Conservation (phyloP, 1,284 basidiomycete species). For the Ceratobasidium papillatum region DNA sequence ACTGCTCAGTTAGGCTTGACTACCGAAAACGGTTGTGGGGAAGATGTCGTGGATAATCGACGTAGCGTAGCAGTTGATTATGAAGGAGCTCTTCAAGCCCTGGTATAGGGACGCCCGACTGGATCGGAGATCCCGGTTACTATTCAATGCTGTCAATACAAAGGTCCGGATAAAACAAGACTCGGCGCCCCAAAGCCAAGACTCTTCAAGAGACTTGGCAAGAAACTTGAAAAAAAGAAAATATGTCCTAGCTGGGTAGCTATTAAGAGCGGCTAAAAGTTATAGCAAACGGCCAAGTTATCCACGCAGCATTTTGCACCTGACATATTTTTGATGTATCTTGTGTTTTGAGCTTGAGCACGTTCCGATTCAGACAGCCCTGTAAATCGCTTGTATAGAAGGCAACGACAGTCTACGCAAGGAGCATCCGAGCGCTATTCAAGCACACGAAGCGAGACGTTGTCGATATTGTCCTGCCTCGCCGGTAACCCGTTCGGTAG, state of each 20-base stretch:
- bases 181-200: background rate
- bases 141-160: background rate
- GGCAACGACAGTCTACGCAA: background rate
- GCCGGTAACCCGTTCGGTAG: background rate
- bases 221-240: background rate
- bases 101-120: background rate
- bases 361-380: background rate
- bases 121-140: slow-evolving; percentile 9
- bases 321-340: no score
- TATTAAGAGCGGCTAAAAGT: background rate
- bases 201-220: slow-evolving; percentile 14
- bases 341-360: no score
- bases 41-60: background rate
- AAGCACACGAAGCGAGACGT: background rate
- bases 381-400: background rate
- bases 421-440: background rate
- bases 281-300: background rate
- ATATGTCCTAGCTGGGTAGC: background rate
- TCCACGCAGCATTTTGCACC: no score
- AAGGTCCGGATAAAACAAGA: background rate
- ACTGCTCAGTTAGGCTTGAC: background rate
- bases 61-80: background rate
- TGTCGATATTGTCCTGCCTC: background rate
- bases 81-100: background rate
- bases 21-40: background rate